Base-by-base conservation (phyloP, 495 filamentous ascomycete species). In the Podospora sp. region DNA sequence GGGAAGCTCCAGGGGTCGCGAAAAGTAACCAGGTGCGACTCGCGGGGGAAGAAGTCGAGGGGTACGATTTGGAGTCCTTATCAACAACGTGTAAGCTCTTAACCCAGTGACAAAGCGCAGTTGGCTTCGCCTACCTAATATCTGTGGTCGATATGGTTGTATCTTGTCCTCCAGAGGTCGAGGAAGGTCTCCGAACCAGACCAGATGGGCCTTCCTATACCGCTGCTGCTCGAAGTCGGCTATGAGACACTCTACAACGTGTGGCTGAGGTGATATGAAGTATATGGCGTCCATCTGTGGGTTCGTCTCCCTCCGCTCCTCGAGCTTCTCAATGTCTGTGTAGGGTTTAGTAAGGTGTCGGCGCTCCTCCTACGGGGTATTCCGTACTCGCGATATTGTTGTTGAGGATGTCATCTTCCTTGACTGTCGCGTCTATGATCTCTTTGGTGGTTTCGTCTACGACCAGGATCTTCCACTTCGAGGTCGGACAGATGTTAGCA, bases 1-100 rank as follows among this genome's bases (percentile, higher is more conserved):
- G 92, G 94, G 74, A 98, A 98, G 78, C 93, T 97, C 84, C 89
- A 96, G 0, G 96, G 94, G 76, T 98, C 95, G 64, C 91, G 84
- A 68, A 98, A 96, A 1, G 92, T 97, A 68, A 97, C 81, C 35
- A 99, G 78, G 72, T 92, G 92, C 14, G 96, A 96, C 80, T 99
- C 95, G 65, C 91, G 87, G 24, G 95, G 93, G 75, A 88, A 94
- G 76, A 86, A 99, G 76, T 96, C 91, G 76, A 97, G 82, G 40
- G 92, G 91, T 67, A 98, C 83, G 18, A 90, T 88, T 46, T 87
- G 85, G 72, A 91, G 89, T 12, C 71, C 74, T 76, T 26, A 9
- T 14, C 24, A n/a, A 7, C 2, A 21, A 26, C 52, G n/a, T 33
- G 63, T 71, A 24, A 72, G 66, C 26, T 40, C 5, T n/a, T 24